phyloP scores from a whole-genome alignment of 2,329 filamentous ascomycete species.

The Pseudofabraea citricarpa region DNA sequence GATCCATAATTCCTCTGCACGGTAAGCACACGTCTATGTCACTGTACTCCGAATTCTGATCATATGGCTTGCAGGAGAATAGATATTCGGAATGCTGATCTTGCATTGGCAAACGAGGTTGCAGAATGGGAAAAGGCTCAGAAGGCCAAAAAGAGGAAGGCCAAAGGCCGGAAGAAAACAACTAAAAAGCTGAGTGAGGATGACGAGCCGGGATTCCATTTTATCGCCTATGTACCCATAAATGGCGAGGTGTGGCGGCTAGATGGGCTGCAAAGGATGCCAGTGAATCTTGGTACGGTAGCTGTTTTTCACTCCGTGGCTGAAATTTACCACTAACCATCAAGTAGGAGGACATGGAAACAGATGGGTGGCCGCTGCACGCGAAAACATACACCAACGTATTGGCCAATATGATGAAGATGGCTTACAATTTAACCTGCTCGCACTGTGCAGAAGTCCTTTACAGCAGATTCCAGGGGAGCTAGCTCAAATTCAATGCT shows the following conservation, averaged over 20 bases:
- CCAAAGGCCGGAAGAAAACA: slow-evolving; percentile 28
- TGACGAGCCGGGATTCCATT: slow-evolving; percentile 71
- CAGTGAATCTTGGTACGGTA: slow-evolving; percentile 57
- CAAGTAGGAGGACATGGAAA: slow-evolving; percentile 25
- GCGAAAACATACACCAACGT: slow-evolving; percentile 58
- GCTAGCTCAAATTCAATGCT: slow-evolving; percentile 39
- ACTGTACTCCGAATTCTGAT: no score
- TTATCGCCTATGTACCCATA: slow-evolving; percentile 80
- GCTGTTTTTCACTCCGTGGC: slow-evolving; percentile 7
- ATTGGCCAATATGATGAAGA: slow-evolving; percentile 64
- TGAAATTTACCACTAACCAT: slow-evolving; percentile 6
- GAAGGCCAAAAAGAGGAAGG: slow-evolving; percentile 8
- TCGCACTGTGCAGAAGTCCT: slow-evolving; percentile 69
- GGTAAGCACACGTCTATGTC: no score
- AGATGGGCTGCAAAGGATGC: slow-evolving; percentile 74
- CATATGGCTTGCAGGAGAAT: slow-evolving; percentile 49
- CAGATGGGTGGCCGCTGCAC: slow-evolving; percentile 65
- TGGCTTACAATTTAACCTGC: slow-evolving; percentile 69
- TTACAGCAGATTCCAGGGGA: slow-evolving; percentile 30
- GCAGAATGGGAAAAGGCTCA: slow-evolving; percentile 27
- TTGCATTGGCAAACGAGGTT: slow-evolving; percentile 54
- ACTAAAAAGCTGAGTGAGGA: slow-evolving; percentile 39
- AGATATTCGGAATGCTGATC: slow-evolving; percentile 70
- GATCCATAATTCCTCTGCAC: slow-evolving; percentile 84
- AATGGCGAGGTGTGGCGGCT: slow-evolving; percentile 79